Percentiles rank a stretch among this genome's conserved stretches.
phyloP scores from a whole-genome alignment of 2,329 filamentous ascomycete species.

The Exophiala sp. region DNA sequence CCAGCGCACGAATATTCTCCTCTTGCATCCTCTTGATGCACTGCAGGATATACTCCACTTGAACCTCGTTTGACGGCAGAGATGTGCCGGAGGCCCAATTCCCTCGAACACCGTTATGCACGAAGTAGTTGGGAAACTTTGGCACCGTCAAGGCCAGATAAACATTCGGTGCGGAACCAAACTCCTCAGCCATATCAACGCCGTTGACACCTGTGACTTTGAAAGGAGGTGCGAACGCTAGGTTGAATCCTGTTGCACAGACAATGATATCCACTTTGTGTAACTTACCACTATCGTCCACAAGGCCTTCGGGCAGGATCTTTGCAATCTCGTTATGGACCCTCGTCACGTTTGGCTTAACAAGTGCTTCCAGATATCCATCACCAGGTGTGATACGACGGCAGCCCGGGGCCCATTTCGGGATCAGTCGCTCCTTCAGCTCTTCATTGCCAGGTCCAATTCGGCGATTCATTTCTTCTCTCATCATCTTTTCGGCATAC shows the following conservation, averaged over 20 bases:
- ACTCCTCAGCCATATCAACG: constrained; percentile 8
- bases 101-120: constrained; percentile 8
- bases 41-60: constrained; percentile 14
- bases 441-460: constrained; percentile 39
- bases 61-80: not conserved
- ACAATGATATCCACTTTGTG: constrained; percentile 41
- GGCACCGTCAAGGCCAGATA: constrained; percentile 15
- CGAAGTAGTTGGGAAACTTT: constrained; percentile 23
- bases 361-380: constrained; percentile 51
- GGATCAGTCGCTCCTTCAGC: constrained; percentile 37
- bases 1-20: constrained; percentile 12
- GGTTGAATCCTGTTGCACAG: constrained; percentile 45
- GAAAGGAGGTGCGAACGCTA: constrained; percentile 17
- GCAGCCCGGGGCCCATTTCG: constrained; percentile 38
- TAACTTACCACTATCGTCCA: constrained; percentile 36
- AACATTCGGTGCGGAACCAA: constrained; percentile 8
- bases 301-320: constrained; percentile 40
- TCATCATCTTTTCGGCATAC: constrained; percentile 35
- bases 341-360: constrained; percentile 30
- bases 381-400: constrained; percentile 50
- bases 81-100: constrained; percentile 5
- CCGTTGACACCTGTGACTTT: constrained; percentile 8
- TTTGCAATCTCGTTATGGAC: constrained; percentile 38
- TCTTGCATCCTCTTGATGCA: constrained; percentile 14
- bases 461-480: constrained; percentile 27